phyloP scores from a whole-genome alignment of 768 basidiomycete genomes.

The Sutorius australiensis region DNA sequence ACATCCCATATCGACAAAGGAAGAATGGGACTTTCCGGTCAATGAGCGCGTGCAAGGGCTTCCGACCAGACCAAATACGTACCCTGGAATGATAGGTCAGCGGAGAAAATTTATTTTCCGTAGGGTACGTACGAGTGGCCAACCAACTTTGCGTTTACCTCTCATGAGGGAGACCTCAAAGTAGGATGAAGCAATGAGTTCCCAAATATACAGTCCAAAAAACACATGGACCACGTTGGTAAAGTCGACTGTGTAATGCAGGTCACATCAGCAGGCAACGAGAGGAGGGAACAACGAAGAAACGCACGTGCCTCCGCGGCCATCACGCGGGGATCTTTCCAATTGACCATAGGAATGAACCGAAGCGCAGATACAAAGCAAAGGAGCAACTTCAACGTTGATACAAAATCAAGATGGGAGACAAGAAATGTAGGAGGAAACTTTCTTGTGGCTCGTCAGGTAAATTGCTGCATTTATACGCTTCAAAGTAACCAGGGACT shows the following conservation, averaged over 20 bases:
- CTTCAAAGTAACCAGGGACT: conserved; percentile 25
- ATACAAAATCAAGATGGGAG: conserved; percentile 7
- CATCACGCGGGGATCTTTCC: conserved; percentile 23
- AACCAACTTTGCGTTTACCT: conserved; percentile 55
- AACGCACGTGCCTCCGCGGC: conserved; percentile 23
- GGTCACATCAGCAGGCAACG: conserved; percentile 2
- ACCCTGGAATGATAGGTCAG: conserved; percentile 17
- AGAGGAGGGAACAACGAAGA: neutral
- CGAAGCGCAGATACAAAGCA: conserved; percentile 9
- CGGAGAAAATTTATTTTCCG: neutral
- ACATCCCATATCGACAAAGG: conserved; percentile 66
- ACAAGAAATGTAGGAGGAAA: conserved; percentile 2
- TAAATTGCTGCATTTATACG: conserved; percentile 16
- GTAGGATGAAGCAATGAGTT: conserved; percentile 55
- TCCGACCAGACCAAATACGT: conserved; percentile 1
- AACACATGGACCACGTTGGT: conserved; percentile 57
- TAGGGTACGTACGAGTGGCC: conserved; percentile 58
- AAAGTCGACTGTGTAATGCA: conserved; percentile 45
- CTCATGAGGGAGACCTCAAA: conserved; percentile 68
- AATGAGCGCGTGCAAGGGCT: conserved; percentile 2
- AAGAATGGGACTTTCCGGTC: conserved; percentile 54
- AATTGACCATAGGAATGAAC: conserved; percentile 23
- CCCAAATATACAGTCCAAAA: conserved; percentile 68
- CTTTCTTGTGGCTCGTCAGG: conserved; percentile 5
- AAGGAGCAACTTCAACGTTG: conserved; percentile 4